Evolutionary conservation across 2,329 filamentous ascomycete species (phyloP), one percentile per base, ranked within the genome.

Genomic region (Alternaria triticina): DNA sequence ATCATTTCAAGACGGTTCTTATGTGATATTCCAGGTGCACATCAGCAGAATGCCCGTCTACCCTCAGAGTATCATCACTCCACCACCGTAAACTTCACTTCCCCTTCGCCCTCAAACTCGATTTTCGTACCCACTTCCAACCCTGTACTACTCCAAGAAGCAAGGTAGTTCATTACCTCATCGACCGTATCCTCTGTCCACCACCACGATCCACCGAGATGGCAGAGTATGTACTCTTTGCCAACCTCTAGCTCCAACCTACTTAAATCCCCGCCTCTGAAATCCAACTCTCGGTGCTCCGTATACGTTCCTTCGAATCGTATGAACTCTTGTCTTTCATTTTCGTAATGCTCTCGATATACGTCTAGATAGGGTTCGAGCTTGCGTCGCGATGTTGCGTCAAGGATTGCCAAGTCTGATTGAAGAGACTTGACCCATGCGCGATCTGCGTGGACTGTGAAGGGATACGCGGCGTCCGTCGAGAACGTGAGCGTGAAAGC

Each of bases 341-440:
- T 20, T 6, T 51, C 49, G 12, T 51, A 17, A 20, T 30, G 23
- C 3, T 33, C 27, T 3, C 25, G n/a, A 15, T 11, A 40, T 23
- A 49, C n/a, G 6, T 22, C 40, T 17, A 59, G 20, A 27, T 36
- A 22, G 23, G 52, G 44, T 61, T 25, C 52, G 27, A 28, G 13
- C 23, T 55, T 22, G 50, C 43, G 11, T 15, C 56, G 55, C 40
- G 51, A 50, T 11, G 50, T 63, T 28, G 49, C 20, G 40, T 63
- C 56, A 25, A 43, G 51, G 56, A 63, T 59, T 20, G 55, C 44
- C 56, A 63, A 28, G 30, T 63, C 61, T 23, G 49, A 55, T 46
- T 59, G 28, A 23, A 50, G 10, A 22, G 30, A 17, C 46, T 55
- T 54, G 43, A 63, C 61, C 22, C 15, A n/a, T 28, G 55, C 10